Base-by-base conservation (phyloP, 768 basidiomycete genomes). In the Cystobasidium onofrii region DNA sequence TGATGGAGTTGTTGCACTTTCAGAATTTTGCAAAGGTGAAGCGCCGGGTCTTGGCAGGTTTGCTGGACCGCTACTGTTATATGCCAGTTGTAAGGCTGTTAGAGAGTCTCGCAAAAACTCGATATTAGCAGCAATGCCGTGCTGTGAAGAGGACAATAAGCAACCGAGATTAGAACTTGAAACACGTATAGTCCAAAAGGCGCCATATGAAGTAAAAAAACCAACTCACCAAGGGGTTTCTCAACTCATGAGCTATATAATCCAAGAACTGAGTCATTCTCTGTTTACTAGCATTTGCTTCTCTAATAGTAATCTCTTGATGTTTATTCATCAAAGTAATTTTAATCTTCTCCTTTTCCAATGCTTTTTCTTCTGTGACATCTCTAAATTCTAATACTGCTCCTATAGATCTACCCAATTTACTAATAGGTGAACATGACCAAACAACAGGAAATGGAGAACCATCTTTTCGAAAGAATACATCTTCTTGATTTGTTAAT, bases 241-340 rank as follows among this genome's bases (percentile, higher is more conserved):
- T 41, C 23, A 67, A 43, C 31, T 67, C 65, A 31, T 67, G 65
- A 33, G 65, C 65, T 10, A 67, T 67, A 36, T 67, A 67, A 52
- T 67, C 65, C 41, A 67, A 41, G 50, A 67, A 67, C 29, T 67
- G 65, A 3, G 65, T 67, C 65, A 67, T 67, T 50, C 46, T 67
- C 65, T 67, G 65, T 52, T 67, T 67, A 31, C 46, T 41, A 33
- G 46, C 41, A 27, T 50, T 52, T 3, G 65, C 65, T 52, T 67
- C 65, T 54, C 44, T 67, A 9, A 67, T 67, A 20, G 29, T 46
- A 31, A 67, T 67, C 20, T 67, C 65, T 31, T 67, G 65, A 36
- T 67, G 65, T 50, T 67, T 67, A 20, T 36, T 54, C 44, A 50
- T 67, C n/a, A 67, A 50, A 17, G 50, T 67, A 15, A 36, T 36